A percentile compares a stretch with the other conserved stretches of the same genome.
phyloP scores from a whole-genome alignment of 257 asterid species.

The Solanum tarijense region DNA sequence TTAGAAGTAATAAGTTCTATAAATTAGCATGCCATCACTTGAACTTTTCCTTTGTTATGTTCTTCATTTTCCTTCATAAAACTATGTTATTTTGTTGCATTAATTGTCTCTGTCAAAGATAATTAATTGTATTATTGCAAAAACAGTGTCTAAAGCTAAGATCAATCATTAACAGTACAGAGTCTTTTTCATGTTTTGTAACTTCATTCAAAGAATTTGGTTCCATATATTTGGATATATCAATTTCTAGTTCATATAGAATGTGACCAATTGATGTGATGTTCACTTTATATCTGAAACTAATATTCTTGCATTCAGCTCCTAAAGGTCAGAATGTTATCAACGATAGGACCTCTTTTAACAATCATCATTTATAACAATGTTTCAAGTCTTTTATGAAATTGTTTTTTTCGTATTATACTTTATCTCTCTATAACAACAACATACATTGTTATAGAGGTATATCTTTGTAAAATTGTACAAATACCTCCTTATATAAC shows the following conservation, averaged over 20 bases:
- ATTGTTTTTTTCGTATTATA: too few relatives aligned
- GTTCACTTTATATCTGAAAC: not conserved
- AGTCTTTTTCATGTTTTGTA: not conserved
- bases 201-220: not conserved
- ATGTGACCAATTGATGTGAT: not conserved
- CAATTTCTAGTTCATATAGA: not conserved
- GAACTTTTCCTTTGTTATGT: too few relatives aligned
- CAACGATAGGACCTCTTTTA: not conserved
- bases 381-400: too few relatives aligned
- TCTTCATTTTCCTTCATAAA: not conserved
- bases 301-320: not conserved
- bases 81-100: not conserved
- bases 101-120: not conserved
- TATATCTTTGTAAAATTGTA: too few relatives aligned
- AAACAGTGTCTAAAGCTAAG: not conserved
- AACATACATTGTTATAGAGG: not conserved
- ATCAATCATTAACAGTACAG: not conserved
- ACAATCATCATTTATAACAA: not conserved
- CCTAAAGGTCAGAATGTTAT: not conserved
- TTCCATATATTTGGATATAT: not conserved
- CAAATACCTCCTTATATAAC: not conserved
- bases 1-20: slow-evolving; percentile 53
- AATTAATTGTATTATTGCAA: not conserved
- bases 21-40: slow-evolving; percentile 21
- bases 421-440: too few relatives aligned